phyloP scores from a whole-genome alignment of 1,139 yeast genomes.

The Saccharomyces hybrid region DNA sequence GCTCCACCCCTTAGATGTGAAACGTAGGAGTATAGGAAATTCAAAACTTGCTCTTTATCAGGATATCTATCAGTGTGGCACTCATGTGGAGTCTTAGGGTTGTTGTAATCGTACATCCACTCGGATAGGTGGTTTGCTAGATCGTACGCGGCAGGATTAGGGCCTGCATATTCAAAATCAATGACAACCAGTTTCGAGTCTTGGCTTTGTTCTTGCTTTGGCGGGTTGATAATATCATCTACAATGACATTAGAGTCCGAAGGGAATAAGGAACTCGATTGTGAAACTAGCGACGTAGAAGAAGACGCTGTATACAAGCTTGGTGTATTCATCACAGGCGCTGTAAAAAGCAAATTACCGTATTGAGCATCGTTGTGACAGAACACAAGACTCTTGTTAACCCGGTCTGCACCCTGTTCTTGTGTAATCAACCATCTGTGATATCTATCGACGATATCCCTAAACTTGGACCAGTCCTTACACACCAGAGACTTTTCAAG shows the following conservation, averaged over 20 bases:
- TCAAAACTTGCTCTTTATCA: conserved; percentile 53
- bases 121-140: conserved; percentile 84
- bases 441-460: conserved; percentile 42
- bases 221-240: conserved; percentile 34
- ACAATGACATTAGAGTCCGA: conserved; percentile 30
- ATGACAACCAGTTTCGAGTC: conserved; percentile 84
- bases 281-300: neutral
- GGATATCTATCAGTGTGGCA: conserved; percentile 65
- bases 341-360: conserved; percentile 65
- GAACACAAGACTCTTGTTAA: conserved; percentile 46
- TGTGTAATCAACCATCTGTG: conserved; percentile 52
- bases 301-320: conserved; percentile 6
- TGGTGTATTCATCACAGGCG: conserved; percentile 22
- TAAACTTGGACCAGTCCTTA: conserved; percentile 44
- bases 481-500: conserved; percentile 43
- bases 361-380: conserved; percentile 96
- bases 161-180: conserved; percentile 93
- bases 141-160: conserved; percentile 87
- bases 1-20: conserved; percentile 26
- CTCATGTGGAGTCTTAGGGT: conserved; percentile 39
- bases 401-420: conserved; percentile 39
- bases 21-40: conserved; percentile 67
- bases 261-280: conserved; percentile 24
- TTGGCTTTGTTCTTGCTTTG: conserved; percentile 37
- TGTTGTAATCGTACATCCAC: conserved; percentile 93